A percentile compares a stretch with the other conserved stretches of the same genome.
Evolutionary conservation across 495 filamentous ascomycete genomes (phyloP).

Genomic region (Penicillium longicatenatum): DNA sequence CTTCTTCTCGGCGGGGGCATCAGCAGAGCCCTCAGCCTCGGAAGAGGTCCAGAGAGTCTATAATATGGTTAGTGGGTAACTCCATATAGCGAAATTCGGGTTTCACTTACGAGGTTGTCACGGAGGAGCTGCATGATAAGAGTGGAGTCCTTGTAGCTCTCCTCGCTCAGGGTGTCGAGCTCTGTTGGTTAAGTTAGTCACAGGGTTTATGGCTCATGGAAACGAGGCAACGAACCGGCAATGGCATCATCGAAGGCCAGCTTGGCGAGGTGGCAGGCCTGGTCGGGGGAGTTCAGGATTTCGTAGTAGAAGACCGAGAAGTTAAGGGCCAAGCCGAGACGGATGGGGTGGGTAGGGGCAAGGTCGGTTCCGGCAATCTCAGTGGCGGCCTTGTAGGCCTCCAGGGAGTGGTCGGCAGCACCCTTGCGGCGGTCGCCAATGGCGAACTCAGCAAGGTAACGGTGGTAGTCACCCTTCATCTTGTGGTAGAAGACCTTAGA

Average conservation of each 20-base stretch:
- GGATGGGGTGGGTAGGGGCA: conserved; percentile 97
- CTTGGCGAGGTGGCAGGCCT: conserved; percentile 99
- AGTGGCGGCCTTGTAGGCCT: conserved; percentile 97
- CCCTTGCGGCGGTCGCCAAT: conserved; percentile 96
- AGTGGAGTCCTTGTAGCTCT: conserved; percentile 99
- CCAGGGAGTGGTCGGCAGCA: conserved; percentile 93
- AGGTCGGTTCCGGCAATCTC: conserved; percentile 98
- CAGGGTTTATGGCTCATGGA: background rate
- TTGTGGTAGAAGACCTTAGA: conserved; percentile 99
- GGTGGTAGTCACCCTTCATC: conserved; percentile 99
- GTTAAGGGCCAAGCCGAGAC: conserved; percentile 96
- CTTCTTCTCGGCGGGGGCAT: conserved; percentile 59
- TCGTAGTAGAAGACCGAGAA: conserved; percentile 99
- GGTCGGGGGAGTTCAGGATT: conserved; percentile 98
- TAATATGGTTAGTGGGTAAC: conserved; percentile 23
- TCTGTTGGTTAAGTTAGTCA: conserved; percentile 57
- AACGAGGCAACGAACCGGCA: conserved; percentile 62
- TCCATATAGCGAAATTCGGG: background rate
- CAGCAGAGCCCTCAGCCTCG: conserved; percentile 78
- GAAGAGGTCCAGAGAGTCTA: conserved; percentile 99
- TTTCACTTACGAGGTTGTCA: conserved; percentile 87
- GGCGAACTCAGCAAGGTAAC: conserved; percentile 98
- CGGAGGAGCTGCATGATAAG: conserved; percentile 99
- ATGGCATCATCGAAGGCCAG: conserved; percentile 99
- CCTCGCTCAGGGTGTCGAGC: conserved; percentile 97